Base-by-base conservation (phyloP, 208 protist genomes). In the Wallacemonas sp. region DNA sequence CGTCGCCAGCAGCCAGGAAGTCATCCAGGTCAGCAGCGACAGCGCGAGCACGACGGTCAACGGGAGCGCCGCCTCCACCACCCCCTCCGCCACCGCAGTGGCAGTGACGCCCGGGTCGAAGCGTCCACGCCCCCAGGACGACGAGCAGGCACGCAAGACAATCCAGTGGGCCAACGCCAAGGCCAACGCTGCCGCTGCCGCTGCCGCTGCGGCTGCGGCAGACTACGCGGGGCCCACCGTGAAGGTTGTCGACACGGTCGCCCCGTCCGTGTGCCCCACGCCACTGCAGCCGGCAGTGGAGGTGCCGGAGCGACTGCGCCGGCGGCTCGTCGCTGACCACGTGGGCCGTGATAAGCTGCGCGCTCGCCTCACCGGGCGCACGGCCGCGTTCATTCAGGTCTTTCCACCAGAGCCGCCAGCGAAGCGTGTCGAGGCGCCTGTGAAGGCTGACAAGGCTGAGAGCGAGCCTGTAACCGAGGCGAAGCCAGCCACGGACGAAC, bases 281-380 rank as follows among this genome's bases (percentile, higher is more conserved):
- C 73, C 85, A 29, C 78, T 95, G 56, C 90, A 95, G 76, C 90
- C 90, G 1, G 21, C 64, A 1, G 71, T 95, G 36, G 66, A 34
- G 16, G 76, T 88, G 3, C 86, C 90, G 1, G 61, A 76, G 52
- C 66, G 49, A 14, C 70, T 95, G 57, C 86, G 85, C 2, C 54
- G 49, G 0, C 75, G 86, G 0, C 32, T 95, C 16, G 67, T 85
- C 1, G 11, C 72, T 17, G 90, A 95, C 48, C 80, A 95, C 72
- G 23, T 93, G 14, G 61, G 68, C n/a, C 78, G 76, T 23, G 72
- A 81, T 9, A 58, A 29, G 27, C 74, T 93, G n/a, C 75, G 67
- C n/a, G 76, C 80, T 12, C 84, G 86, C 0, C 75, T 86, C 21
- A 76, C 92, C 14, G 80, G 80, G 1, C 49, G 29, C 33, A 34